Evolutionary conservation across 208 protist species (phyloP).

Genomic region (Herpetomonas tarakana): DNA sequence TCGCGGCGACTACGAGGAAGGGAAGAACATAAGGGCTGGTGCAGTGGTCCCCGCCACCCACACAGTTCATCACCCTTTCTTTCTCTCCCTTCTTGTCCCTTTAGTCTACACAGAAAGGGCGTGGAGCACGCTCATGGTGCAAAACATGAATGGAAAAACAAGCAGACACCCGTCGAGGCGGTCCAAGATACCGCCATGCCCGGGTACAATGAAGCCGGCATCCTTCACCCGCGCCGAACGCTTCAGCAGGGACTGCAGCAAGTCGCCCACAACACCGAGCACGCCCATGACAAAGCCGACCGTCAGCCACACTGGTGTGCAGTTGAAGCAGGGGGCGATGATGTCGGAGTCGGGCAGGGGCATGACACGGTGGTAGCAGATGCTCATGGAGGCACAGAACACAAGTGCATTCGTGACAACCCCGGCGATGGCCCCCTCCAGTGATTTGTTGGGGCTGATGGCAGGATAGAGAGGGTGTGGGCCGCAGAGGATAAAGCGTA

Average conservation of each 20-base stretch:
- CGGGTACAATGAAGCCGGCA: slow-evolving; percentile 76
- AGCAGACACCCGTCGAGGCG: slow-evolving; percentile 84
- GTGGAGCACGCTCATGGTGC: slow-evolving; percentile 29
- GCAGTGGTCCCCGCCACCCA: no score
- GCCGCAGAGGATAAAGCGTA: slow-evolving; percentile 24
- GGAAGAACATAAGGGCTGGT: no score
- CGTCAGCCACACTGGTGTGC: slow-evolving; percentile 36
- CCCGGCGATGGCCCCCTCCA: slow-evolving; percentile 77
- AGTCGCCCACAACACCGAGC: slow-evolving; percentile 79
- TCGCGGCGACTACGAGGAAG: no score
- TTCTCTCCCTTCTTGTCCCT: no score
- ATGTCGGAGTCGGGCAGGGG: slow-evolving; percentile 16
- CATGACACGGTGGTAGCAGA: slow-evolving; percentile 25
- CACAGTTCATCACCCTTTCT: no score
- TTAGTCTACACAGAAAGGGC: no score
- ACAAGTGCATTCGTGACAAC: slow-evolving; percentile 46
- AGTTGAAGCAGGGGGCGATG: slow-evolving; percentile 30
- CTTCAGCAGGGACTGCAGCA: slow-evolving; percentile 89
- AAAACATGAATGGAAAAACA: slow-evolving; percentile 74
- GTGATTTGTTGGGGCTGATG: slow-evolving; percentile 90
- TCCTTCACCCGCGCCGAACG: slow-evolving; percentile 85
- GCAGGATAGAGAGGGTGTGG: slow-evolving; percentile 52
- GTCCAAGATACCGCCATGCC: slow-evolving; percentile 90
- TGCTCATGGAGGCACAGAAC: slow-evolving; percentile 43
- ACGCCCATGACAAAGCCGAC: slow-evolving; percentile 62